Evolutionary conservation across 2,329 filamentous ascomycete genomes (phyloP), one percentile per base, ranked within the genome.

Genomic region (Dactylellina haptotyla): DNA sequence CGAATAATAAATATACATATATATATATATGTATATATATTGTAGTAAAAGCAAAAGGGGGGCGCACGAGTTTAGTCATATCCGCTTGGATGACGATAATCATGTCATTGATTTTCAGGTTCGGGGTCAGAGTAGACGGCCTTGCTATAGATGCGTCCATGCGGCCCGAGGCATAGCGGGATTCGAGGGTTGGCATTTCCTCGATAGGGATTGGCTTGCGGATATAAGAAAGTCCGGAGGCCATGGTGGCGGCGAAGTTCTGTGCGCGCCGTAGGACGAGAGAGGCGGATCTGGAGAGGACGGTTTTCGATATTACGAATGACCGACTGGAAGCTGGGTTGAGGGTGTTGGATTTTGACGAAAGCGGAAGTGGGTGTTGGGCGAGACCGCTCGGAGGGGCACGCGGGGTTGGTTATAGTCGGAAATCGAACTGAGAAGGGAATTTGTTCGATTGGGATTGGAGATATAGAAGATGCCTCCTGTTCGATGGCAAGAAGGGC

Each of bases 61-160:
- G 28, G 45, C 18, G 4, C 48, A 72, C 67, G 16, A 72, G 39
- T 25, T 51, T 54, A n/a, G 67, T 72, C 51, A 72, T 58, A 20
- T 72, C 67, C 30, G 20, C 34, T 12, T 50, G 51, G 9, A 61
- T 53, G 34, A 65, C 32, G 18, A 72, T 26, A 9, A 65, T 37
- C 26, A 28, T 51, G 16, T 72, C 59, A 26, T 72, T 72, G 37
- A 72, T 5, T 10, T 25, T 48, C 6, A 16, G n/a, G n/a, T 46
- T 58, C 12, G 67, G 53, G 18, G 51, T 14, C 8, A 28, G 18
- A 20, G 25, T 34, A 26, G 67, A 51, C 5, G 53, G 34, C 26
- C 54, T 50, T 50, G 59, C 67, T 56, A 72, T 65, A 16, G 67
- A 65, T 4, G 67, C 46, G 37, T 72, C 67, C 1, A 72, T 53